These are phyloP conservation scores for Leptographium radiaticola DNA, from an alignment of 2,329 filamentous ascomycete species.

Conservation along the genomic window DNA sequence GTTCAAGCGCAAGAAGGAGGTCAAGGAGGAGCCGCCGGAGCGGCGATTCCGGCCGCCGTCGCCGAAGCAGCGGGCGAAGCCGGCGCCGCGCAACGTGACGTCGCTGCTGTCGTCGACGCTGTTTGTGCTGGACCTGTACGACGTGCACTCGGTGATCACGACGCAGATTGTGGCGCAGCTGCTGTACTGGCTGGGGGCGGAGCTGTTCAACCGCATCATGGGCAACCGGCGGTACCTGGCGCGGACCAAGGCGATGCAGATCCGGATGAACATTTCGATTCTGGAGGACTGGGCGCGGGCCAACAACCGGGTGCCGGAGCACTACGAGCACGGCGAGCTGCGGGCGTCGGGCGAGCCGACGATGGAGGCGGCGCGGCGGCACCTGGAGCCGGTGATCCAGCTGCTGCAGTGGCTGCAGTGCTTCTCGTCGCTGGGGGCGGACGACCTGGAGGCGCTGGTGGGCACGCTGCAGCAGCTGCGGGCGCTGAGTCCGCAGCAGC, in stretches of 20 bases:
- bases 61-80: conserved; percentile 81
- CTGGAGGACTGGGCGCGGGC: conserved; percentile 90
- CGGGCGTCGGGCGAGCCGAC: conserved; percentile 76
- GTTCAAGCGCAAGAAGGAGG: conserved; percentile 80
- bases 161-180: conserved; percentile 85
- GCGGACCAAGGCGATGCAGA: conserved; percentile 97
- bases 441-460: conserved; percentile 79
- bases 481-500: conserved; percentile 69
- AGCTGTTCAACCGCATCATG: conserved; percentile 97
- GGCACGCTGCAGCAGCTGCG: conserved; percentile 84
- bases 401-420: conserved; percentile 95
- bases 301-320: conserved; percentile 89
- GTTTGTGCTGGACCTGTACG: conserved; percentile 96
- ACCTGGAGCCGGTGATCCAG: conserved; percentile 84
- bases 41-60: conserved; percentile 87
- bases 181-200: conserved; percentile 89
- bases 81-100: conserved; percentile 87
- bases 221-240: conserved; percentile 89
- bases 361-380: conserved; percentile 67
- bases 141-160: conserved; percentile 93
- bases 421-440: conserved; percentile 76
- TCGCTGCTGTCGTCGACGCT: conserved; percentile 90
- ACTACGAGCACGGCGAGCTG: conserved; percentile 87
- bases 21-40: conserved; percentile 80
- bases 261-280: conserved; percentile 94